phyloP scores from a whole-genome alignment of 2,329 filamentous ascomycete genomes.

The Penicillium sp. region DNA sequence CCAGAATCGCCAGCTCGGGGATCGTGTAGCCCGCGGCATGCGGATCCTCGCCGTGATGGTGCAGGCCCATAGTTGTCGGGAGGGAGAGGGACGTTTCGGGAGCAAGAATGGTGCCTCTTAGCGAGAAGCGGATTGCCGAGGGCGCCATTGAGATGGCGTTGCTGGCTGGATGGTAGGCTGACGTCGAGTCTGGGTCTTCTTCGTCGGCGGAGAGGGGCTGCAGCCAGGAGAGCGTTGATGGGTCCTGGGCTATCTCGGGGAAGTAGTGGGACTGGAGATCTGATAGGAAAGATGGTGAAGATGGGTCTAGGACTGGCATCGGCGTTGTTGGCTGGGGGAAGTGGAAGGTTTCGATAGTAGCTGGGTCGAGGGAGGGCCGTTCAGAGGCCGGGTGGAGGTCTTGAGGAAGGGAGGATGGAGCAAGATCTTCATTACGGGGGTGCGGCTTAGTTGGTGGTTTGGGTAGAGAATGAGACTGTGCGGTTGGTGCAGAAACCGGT shows the following conservation, averaged over 20 bases:
- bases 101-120: slow-evolving; percentile 75
- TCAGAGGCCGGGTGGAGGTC: slow-evolving; percentile 45
- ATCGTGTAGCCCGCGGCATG: slow-evolving; percentile 95
- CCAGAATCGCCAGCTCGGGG: slow-evolving; percentile 76
- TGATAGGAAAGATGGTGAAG: slow-evolving; percentile 76
- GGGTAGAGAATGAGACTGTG: slow-evolving; percentile 8
- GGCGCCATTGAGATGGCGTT: slow-evolving; percentile 63
- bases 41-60: slow-evolving; percentile 90
- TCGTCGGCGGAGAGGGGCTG: slow-evolving; percentile 67
- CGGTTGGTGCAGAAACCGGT: slow-evolving; percentile 6
- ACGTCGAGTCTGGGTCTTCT: slow-evolving; percentile 62
- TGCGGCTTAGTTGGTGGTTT: slow-evolving; percentile 5
- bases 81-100: slow-evolving; percentile 72
- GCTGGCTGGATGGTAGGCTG: slow-evolving; percentile 78
- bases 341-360: slow-evolving; percentile 35
- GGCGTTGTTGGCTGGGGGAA: slow-evolving; percentile 50
- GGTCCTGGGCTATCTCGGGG: slow-evolving; percentile 79
- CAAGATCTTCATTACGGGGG: slow-evolving; percentile 34
- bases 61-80: slow-evolving; percentile 75
- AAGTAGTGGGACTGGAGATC: slow-evolving; percentile 93
- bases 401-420: slow-evolving; percentile 36
- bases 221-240: slow-evolving; percentile 88
- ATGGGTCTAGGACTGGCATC: slow-evolving; percentile 74
- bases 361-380: slow-evolving; percentile 32
- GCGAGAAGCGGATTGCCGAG: slow-evolving; percentile 82